These are phyloP conservation scores for Chalciporus chontae DNA, from an alignment of 768 basidiomycete species.

Conservation along the genomic window DNA sequence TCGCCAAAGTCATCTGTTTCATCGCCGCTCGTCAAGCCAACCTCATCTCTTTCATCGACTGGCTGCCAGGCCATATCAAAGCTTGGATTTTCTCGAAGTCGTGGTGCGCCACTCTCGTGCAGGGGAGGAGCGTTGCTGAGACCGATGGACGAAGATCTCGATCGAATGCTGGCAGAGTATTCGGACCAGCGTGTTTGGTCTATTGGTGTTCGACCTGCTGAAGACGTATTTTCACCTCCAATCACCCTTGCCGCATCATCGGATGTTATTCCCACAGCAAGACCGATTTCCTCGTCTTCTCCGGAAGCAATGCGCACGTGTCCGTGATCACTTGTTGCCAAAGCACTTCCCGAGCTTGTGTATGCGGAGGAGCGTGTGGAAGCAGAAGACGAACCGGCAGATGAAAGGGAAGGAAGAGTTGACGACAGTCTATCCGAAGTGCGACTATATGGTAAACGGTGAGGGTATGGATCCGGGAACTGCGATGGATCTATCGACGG, in stretches of 20 bases:
- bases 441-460: constrained; percentile 46
- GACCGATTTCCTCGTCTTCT: constrained; percentile 49
- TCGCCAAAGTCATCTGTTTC: constrained; percentile 51
- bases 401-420: constrained; percentile 59
- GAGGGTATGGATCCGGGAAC: constrained; percentile 72
- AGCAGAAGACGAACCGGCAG: constrained; percentile 64
- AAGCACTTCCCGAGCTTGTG: constrained; percentile 64
- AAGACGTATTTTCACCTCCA: constrained; percentile 47
- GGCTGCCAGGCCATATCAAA: constrained; percentile 75
- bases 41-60: constrained; percentile 70
- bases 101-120: constrained; percentile 42
- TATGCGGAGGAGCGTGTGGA: constrained; percentile 79
- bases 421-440: constrained; percentile 33
- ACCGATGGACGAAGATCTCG: constrained; percentile 66
- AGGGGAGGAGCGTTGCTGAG: constrained; percentile 39
- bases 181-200: constrained; percentile 77
- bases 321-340: constrained; percentile 57
- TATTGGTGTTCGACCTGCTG: constrained; percentile 48
- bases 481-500: constrained; percentile 58
- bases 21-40: constrained; percentile 51
- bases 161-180: constrained; percentile 60
- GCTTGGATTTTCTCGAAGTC: constrained; percentile 61
- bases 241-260: constrained; percentile 64
- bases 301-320: constrained; percentile 64
- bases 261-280: constrained; percentile 58